Conservation (phyloP, 768 basidiomycete species). For the Imleria badia region DNA sequence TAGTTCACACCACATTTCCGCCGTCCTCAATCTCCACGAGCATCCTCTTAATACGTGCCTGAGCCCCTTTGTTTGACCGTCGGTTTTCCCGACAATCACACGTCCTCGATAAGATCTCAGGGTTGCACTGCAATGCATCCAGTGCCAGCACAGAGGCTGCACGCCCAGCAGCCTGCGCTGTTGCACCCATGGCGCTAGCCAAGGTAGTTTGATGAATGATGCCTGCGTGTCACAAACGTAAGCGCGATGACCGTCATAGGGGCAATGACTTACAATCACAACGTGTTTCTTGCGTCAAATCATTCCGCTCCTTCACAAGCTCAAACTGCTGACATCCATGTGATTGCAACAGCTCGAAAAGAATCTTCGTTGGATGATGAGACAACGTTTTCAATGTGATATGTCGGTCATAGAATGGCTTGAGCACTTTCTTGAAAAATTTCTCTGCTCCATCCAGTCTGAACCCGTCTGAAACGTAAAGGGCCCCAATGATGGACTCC, state of each 20-base stretch:
- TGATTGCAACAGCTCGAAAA: slow-evolving; percentile 72
- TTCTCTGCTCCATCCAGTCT: slow-evolving; percentile 57
- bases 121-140: slow-evolving; percentile 65
- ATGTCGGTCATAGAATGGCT: slow-evolving; percentile 78
- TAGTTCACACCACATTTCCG: slow-evolving; percentile 14
- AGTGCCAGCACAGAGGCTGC: slow-evolving; percentile 63
- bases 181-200: slow-evolving; percentile 54
- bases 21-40: slow-evolving; percentile 24
- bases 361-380: slow-evolving; percentile 72
- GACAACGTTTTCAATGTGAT: slow-evolving; percentile 71
- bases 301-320: slow-evolving; percentile 51
- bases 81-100: slow-evolving; percentile 61
- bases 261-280: slow-evolving; percentile 50
- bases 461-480: slow-evolving; percentile 76
- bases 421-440: slow-evolving; percentile 65
- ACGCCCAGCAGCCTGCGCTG: slow-evolving; percentile 55
- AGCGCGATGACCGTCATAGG: slow-evolving; percentile 11
- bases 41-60: slow-evolving; percentile 37
- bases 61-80: slow-evolving; percentile 36
- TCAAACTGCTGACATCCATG: slow-evolving; percentile 69
- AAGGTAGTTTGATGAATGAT: slow-evolving; percentile 65
- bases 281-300: slow-evolving; percentile 34
- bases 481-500: slow-evolving; percentile 76
- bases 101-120: slow-evolving; percentile 56
- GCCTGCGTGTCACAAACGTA: slow-evolving; percentile 42